Base-by-base conservation (phyloP, 768 basidiomycete species). In the Leccinum broughii region DNA sequence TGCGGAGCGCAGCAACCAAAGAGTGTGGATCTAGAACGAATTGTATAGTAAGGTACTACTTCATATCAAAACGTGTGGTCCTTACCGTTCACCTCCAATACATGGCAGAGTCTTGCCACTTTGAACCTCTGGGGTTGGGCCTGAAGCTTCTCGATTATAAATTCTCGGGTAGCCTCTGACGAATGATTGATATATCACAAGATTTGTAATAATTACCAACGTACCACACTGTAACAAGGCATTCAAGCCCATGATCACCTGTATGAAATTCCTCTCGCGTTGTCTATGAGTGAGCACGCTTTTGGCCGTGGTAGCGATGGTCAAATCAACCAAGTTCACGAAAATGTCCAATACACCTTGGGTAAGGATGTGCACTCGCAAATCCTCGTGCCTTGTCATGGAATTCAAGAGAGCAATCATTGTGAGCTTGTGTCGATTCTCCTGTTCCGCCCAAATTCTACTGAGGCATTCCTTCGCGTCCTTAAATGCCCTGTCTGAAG, bases 321-420 rank as follows among this genome's bases (percentile, higher is more conserved):
- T 62, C 20, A 0, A 5, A 50, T 70, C 66, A 3, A 70, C 56
- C 20, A 68, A 37, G 4, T 30, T 11, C 20, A 70, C 39, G 11
- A 70, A 52, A 22, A 22, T 61, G 1, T 61, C 48, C 39, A 68
- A 39, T 2, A 66, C 58, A 0, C 0, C 28, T 28, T 1, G 28
- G 28, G 28, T 28, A 28, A 28, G 28, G 28, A 28, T 28, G 28
- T 1, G 53, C 35, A 60, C 9, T 41, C 60, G 64, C 17, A 70
- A 34, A 32, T 37, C n/a, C 49, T 37, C 3, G 46, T 70, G 66
- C 34, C 55, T 62, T 20, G 63, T 61, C 41, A 70, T 46, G 22
- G 66, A 66, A 51, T 64, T 56, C n/a, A 70, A 30, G 17, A 70
- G 69, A 30, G 64, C 60, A 14, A 70, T 24, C 4, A 62, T 69